Evolutionary conservation across 805 yeast genomes (phyloP), one percentile per base, ranked within the genome.

Genomic region (Ogataea glucozyma): DNA sequence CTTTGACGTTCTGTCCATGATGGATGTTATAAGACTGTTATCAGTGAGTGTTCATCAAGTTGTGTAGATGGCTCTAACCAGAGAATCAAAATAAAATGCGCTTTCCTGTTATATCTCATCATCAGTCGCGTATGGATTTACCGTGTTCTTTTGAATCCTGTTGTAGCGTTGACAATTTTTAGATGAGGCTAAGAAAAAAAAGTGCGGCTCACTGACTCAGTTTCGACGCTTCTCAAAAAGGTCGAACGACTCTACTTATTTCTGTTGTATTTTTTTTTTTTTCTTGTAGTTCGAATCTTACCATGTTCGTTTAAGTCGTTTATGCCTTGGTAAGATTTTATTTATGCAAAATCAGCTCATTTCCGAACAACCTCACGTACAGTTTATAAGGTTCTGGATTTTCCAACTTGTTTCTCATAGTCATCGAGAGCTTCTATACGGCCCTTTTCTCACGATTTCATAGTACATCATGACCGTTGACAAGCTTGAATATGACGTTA

Each of bases 401-500:
- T n/a, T n/a, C n/a, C n/a, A n/a, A n/a, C n/a, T n/a, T n/a, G n/a
- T n/a, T n/a, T n/a, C n/a, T n/a, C n/a, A n/a, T n/a, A n/a, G n/a
- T n/a, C n/a, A n/a, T n/a, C n/a, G n/a, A n/a, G n/a, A n/a, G n/a
- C n/a, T n/a, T n/a, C n/a, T n/a, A n/a, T n/a, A n/a, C n/a, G n/a
- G n/a, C n/a, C n/a, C n/a, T n/a, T n/a, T n/a, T n/a, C n/a, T n/a
- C n/a, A n/a, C n/a, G n/a, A n/a, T n/a, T n/a, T n/a, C n/a, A n/a
- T 6, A 19, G 36, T 14, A 19, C 24, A 26, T 3, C 6, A 34
- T 39, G 47, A 30, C 40, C 17, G 12, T 26, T 14, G 39, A 32
- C 7, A 34, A 34, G 22, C 23, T 21, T 14, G 49, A 61, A 27
- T 88, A 79, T 65, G 99, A 93, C 59, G 91, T 83, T 38, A 81